Conservation (phyloP, 1,284 basidiomycete genomes). For the Fomitiporia mediterranea region DNA sequence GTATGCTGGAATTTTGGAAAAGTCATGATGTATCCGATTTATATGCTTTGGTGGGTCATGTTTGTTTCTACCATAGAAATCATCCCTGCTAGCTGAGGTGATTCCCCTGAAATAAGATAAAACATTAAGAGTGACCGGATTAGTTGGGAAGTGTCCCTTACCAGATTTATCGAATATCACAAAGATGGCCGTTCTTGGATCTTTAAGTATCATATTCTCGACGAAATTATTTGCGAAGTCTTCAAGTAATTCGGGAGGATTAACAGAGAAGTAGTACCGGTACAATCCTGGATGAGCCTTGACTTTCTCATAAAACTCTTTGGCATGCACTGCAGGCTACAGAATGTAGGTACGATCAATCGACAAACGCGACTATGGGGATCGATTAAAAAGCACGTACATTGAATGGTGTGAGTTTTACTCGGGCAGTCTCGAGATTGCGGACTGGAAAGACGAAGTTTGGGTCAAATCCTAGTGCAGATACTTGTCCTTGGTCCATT, state of each 20-base stretch:
- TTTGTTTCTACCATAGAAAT: conserved; percentile 35
- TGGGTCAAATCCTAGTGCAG: conserved; percentile 29
- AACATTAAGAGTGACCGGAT: not conserved
- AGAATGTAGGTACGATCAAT: too few relatives aligned
- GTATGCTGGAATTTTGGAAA: conserved; percentile 55
- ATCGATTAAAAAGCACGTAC: not conserved
- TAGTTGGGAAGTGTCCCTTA: not conserved
- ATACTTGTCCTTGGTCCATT: too few relatives aligned
- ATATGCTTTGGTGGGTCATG: conserved; percentile 31
- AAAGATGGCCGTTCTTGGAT: conserved; percentile 27
- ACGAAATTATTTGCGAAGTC: conserved; percentile 19
- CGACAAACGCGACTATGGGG: not conserved
- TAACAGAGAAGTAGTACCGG: conserved; percentile 21
- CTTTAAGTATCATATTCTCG: conserved; percentile 15
- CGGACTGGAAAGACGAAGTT: conserved; percentile 30
- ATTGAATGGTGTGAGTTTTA: conserved; percentile 38
- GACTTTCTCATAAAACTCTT: conserved; percentile 26
- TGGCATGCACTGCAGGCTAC: conserved; percentile 30
- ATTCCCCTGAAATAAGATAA: not conserved
- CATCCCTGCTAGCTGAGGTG: conserved; percentile 33
- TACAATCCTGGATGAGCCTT: conserved; percentile 22
- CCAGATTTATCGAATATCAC: conserved; percentile 40
- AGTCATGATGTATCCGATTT: conserved; percentile 42
- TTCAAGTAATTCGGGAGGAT: conserved; percentile 17
- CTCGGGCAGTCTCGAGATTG: conserved; percentile 33